Conservation (phyloP, 2,329 filamentous ascomycete genomes). For the Alternaria brassicae region DNA sequence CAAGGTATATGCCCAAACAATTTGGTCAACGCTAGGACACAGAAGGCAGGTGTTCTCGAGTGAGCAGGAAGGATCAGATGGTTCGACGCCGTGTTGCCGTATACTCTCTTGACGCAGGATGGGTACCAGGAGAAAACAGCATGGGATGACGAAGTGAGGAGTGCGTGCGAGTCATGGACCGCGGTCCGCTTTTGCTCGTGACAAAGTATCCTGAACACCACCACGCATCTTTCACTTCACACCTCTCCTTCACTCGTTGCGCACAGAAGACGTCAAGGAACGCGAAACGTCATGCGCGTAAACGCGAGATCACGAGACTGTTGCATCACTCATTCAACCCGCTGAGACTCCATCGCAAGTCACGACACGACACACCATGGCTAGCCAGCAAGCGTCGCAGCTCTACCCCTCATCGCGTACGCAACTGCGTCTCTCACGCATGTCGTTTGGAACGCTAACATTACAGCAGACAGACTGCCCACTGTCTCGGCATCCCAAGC, state of each 20-base stretch:
- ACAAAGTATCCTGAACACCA: conserved; percentile 25
- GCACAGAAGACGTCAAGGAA: conserved; percentile 5
- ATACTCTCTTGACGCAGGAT: not conserved
- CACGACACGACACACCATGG: conserved; percentile 36
- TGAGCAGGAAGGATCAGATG: conserved; percentile 3
- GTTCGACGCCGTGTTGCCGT: not conserved
- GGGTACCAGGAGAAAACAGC: not conserved
- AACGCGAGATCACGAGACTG: conserved; percentile 33
- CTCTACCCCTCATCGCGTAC: conserved; percentile 50
- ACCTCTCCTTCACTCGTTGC: conserved; percentile 2
- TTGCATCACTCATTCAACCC: conserved; percentile 7
- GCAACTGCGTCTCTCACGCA: conserved; percentile 15
- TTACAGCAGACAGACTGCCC: conserved; percentile 70
- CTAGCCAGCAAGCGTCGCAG: conserved; percentile 35
- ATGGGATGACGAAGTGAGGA: conserved; percentile 14
- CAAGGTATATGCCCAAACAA: conserved; percentile 15
- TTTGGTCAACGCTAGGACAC: conserved; percentile 15
- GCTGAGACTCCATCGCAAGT: conserved; percentile 5
- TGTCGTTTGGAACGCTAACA: conserved; percentile 22
- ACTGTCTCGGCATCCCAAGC: conserved; percentile 79
- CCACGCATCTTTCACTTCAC: not conserved
- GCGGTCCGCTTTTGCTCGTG: conserved; percentile 28
- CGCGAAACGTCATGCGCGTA: conserved; percentile 27
- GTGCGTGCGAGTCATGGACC: conserved; percentile 33
- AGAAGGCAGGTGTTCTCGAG: conserved; percentile 15